Evolutionary conservation across 352 stramenopile genomes (phyloP).

Genomic region (Peronospora destructor): DNA sequence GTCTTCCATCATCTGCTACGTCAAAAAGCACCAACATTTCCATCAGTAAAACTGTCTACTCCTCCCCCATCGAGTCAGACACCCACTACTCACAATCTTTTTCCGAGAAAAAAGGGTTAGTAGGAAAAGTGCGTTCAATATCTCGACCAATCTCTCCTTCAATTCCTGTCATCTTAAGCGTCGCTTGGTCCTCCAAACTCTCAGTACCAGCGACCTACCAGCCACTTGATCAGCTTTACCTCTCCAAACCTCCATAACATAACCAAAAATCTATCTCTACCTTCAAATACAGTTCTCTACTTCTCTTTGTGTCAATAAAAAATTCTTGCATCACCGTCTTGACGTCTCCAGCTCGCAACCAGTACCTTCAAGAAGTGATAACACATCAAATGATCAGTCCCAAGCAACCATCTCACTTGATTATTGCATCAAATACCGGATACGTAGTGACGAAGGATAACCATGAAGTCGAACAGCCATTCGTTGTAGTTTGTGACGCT

Average conservation of each 20-base stretch:
- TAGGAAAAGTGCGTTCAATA: conserved; percentile 66
- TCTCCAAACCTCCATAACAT: not conserved
- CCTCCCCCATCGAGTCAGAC: too few relatives aligned
- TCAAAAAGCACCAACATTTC: conserved; percentile 4
- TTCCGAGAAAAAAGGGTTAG: conserved; percentile 44
- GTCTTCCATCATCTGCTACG: conserved; percentile 37
- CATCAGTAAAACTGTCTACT: not conserved
- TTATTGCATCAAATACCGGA: conserved; percentile 20
- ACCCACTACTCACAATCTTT: conserved; percentile 14
- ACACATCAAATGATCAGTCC: not conserved
- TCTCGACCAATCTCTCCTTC: conserved; percentile 78
- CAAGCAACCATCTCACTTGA: not conserved
- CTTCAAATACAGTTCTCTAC: conserved; percentile 26
- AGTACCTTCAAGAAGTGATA: conserved; percentile 29
- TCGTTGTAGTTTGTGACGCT: conserved; percentile 27
- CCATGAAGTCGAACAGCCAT: conserved; percentile 22
- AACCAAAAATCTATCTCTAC: conserved; percentile 1
- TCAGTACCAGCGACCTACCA: conserved; percentile 38
- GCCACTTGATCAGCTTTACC: not conserved
- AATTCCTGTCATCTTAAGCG: conserved; percentile 43
- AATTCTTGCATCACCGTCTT: conserved; percentile 21
- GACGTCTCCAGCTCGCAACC: conserved; percentile 30
- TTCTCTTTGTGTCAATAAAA: conserved; percentile 1
- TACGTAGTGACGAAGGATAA: conserved; percentile 21
- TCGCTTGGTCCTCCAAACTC: conserved; percentile 28